Conservation (phyloP, 306 rosid species). For the Coriaria nepalensis region DNA sequence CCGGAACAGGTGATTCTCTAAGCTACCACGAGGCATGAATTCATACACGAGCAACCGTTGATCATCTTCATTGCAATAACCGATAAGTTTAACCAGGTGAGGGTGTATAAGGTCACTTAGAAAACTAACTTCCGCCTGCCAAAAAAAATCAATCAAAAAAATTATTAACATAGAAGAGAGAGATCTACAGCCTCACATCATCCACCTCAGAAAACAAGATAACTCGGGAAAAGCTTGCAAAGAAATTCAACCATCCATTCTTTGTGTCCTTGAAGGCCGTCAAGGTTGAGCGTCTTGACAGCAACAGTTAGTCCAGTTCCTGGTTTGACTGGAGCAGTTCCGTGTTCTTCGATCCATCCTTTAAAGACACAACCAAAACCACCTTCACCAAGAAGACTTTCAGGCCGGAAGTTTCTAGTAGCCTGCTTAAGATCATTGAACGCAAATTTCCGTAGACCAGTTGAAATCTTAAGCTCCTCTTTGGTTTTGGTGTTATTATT, state of each 20-base stretch:
- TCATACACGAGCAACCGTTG: conserved; percentile 87
- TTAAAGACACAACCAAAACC: conserved; percentile 98
- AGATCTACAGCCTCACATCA: not conserved
- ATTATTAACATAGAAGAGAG: conserved; percentile 1
- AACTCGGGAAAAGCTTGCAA: conserved; percentile 13
- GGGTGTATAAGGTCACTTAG: conserved; percentile 88
- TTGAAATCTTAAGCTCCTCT: conserved; percentile 90
- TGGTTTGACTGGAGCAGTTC: conserved; percentile 96
- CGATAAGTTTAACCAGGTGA: conserved; percentile 84
- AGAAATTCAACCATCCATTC: conserved; percentile 71
- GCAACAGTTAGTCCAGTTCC: conserved; percentile 99
- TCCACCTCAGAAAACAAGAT: not conserved
- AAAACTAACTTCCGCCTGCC: conserved; percentile 88
- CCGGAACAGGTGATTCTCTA: conserved; percentile 92
- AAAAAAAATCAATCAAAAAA: conserved; percentile 17
- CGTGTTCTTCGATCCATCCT: conserved; percentile 98
- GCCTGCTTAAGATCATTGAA: conserved; percentile 89
- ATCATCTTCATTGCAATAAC: conserved; percentile 94
- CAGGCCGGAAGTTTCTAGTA: conserved; percentile 94
- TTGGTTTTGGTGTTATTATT: conserved; percentile 83
- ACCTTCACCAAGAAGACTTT: conserved; percentile 98
- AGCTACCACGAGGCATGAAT: conserved; percentile 97
- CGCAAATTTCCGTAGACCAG: conserved; percentile 67
- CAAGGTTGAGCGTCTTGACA: conserved; percentile 90
- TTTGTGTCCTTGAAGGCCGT: conserved; percentile 98